Base-by-base conservation (phyloP, 768 basidiomycete genomes). In the Suillus cothurnatus region DNA sequence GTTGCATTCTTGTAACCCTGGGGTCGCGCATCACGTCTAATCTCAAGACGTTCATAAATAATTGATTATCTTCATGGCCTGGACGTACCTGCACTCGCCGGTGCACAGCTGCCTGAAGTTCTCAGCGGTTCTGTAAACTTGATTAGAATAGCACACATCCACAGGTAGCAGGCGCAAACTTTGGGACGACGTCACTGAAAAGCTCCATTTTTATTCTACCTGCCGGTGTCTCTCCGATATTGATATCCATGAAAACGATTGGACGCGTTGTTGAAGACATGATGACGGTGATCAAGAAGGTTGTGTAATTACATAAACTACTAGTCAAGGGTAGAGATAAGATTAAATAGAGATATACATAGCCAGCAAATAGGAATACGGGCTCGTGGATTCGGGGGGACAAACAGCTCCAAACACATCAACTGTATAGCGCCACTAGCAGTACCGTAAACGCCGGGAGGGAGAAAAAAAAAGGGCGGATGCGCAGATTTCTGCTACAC, bases 71-170 rank as follows among this genome's bases (percentile, higher is more conserved):
- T 55, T 39, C 2, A 31, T 23, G 45, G 47, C 41, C 63, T 47
- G 32, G 17, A 68, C 82, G 61, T 72, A 95, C 93, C 94, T 86
- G 78, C 87, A 93, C 79, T 99, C 97, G n/a, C 97, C 97, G 2
- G 96, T 98, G 74, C 97, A 99, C 32, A 99, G 81, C 72, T 99
- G 97, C 66, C 97, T 84, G 73, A 99, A 99, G 81, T 99, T 99
- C 79, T 99, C 97, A 9, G 95, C 95, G 3, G 97, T 99, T 73
- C 96, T 97, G 69, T 28, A 64, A 62, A 71, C 61, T 21, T 47
- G 26, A 55, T 58, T 23, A 36, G 63, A 21, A 41, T 23, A 56
- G 15, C 15, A 52, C 19, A 32, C 8, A 26, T 8, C 39, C 34
- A 7, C 17, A 2, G 12, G 23, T 23, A 49, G 62, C 12, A 49